Evolutionary conservation across 1,284 basidiomycete genomes (phyloP), one percentile per base, ranked within the genome.

Genomic region (Cystobasidium slooffiae): DNA sequence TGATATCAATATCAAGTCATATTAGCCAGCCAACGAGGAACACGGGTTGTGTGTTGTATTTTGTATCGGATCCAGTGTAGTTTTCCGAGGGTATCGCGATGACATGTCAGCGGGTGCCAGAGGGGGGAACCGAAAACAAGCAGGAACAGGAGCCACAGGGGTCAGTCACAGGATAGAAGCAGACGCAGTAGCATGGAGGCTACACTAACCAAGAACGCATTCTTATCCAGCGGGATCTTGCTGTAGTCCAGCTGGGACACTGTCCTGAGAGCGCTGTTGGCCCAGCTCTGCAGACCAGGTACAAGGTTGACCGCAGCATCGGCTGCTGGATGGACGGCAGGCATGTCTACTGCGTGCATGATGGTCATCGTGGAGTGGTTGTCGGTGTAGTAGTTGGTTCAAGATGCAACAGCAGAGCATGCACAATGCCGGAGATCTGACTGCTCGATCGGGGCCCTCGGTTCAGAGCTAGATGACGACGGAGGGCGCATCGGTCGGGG

Each of bases 301-400:
- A 55, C 18, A 4, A 72, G 59, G 49, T 72, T 59, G 24, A n/a
- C 49, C 9, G 56, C 49, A 1, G 61, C 58, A 8, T 47, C 44
- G 16, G 62, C 59, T 37, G 69, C 69, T 16, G 59, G 58, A 44
- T 72, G 69, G 20, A 64, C 24, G 8, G 46, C 43, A 1, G 69
- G 69, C 44, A 72, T 72, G 61, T 24, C 39, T 64, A 41, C 37
- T 20, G 49, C 69, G 59, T 63, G 61, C 39, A 49, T 55, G 55
- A 22, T 46, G 22, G 24, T 52, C 37, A 16, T 8, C 12, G 20
- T 16, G 22, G 59, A n/a, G 59, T 62, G 22, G 41, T 1, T 43
- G 63, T 24, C 3, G n/a, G 2, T 49, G 43, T 47, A 8, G 41
- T n/a, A 2, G 41, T 39, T 46, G 37, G 5, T 5, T 59, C 9